These are phyloP conservation scores for Geum urbanum DNA, from an alignment of 306 rosid genomes.

Conservation along the genomic window DNA sequence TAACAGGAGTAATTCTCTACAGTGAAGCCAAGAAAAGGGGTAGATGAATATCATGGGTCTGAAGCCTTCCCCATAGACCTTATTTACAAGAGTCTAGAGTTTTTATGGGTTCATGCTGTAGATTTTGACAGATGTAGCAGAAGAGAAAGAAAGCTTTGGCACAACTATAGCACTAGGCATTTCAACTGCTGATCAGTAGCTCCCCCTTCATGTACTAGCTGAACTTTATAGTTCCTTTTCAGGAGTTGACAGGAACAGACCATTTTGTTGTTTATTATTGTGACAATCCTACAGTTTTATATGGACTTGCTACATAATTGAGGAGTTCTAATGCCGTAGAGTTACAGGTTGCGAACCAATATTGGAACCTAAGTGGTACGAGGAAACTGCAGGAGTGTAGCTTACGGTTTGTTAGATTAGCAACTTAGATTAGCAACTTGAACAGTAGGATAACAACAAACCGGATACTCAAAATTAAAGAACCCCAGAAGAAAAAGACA, in stretches of 20 bases:
- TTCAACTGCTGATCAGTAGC: background rate
- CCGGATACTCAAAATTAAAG: background rate
- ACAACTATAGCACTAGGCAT: background rate
- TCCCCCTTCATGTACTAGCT: background rate
- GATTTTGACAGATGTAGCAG: background rate
- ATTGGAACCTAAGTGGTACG: no score
- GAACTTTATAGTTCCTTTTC: background rate
- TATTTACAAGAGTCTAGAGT: background rate
- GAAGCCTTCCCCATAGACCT: background rate
- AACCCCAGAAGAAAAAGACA: background rate
- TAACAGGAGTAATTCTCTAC: constrained; percentile 70
- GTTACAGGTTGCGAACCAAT: no score
- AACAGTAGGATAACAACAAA: no score
- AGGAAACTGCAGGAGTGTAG: no score
- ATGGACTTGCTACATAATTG: background rate
- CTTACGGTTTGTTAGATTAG: no score
- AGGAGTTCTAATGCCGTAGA: no score
- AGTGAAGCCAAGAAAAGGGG: constrained; percentile 84
- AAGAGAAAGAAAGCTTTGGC: constrained; percentile 1
- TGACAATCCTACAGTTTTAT: background rate
- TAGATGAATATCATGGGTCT: constrained; percentile 31
- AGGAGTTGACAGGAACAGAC: background rate
- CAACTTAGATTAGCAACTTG: no score
- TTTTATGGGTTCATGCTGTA: background rate
- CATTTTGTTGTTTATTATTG: background rate